These are phyloP conservation scores for Buxus sempervirens DNA, from an alignment of 164 flowering plant species.

Conservation along the genomic window DNA sequence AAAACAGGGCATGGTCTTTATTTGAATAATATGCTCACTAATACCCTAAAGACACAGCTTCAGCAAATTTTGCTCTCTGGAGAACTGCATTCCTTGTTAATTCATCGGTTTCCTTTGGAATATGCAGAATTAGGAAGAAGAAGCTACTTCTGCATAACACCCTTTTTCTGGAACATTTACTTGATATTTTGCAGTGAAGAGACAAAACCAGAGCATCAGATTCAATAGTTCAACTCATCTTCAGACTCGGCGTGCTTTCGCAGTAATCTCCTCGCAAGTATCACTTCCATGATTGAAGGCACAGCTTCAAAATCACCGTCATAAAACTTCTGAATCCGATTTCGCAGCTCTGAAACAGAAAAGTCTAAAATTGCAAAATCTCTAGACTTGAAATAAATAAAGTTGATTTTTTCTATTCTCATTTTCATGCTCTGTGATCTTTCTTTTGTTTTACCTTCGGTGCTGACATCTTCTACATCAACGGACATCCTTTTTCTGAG, in stretches of 20 bases:
- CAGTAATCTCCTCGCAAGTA: slow-evolving; percentile 49
- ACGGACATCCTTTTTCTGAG: slow-evolving; percentile 18
- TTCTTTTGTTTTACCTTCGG: slow-evolving; percentile 46
- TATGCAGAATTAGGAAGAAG: too few species aligned
- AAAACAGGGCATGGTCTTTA: too few species aligned
- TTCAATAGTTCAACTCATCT: slow-evolving; percentile 5
- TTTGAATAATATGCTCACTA: too few species aligned
- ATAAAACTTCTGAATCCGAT: slow-evolving; percentile 46
- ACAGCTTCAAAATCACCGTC: slow-evolving; percentile 56
- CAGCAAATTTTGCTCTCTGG: too few species aligned
- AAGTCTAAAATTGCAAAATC: background rate
- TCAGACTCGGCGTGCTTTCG: too few species aligned
- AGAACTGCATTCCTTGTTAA: too few species aligned
- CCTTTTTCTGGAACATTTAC: background rate
- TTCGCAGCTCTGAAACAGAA: slow-evolving; percentile 44
- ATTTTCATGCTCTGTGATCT: too few species aligned
- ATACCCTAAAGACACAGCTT: too few species aligned
- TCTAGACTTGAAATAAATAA: too few species aligned
- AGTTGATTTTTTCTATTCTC: too few species aligned
- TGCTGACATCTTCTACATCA: slow-evolving; percentile 39
- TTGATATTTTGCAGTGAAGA: background rate
- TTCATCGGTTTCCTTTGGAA: too few species aligned
- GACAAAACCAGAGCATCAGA: background rate
- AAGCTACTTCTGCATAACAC: too few species aligned
- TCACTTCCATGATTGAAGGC: slow-evolving; percentile 50